Evolutionary conservation across 1,139 yeast genomes (phyloP).

Genomic region (Hansenula anomala): DNA sequence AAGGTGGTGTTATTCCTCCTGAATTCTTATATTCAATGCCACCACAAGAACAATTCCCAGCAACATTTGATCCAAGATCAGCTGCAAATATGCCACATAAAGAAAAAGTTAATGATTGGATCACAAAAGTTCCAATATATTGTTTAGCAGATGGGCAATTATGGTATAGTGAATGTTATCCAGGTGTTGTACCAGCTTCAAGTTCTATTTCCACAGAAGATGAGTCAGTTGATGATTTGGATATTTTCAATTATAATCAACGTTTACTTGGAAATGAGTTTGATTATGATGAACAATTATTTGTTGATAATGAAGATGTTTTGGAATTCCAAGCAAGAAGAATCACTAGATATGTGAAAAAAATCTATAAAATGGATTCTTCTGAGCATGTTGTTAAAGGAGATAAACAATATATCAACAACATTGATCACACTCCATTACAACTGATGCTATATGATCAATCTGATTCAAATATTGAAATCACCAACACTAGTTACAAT

Average conservation of each 20-base stretch:
- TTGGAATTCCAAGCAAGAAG: conserved; percentile 48
- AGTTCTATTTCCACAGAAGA: conserved; percentile 22
- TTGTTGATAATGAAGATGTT: conserved; percentile 33
- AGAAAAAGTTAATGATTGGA: conserved; percentile 64
- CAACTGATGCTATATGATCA: too few species aligned
- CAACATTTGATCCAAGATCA: conserved; percentile 50
- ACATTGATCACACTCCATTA: too few species aligned
- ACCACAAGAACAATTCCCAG: conserved; percentile 28
- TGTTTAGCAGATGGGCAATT: conserved; percentile 15
- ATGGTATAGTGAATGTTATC: conserved; percentile 39
- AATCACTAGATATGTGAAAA: conserved; percentile 41
- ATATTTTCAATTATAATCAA: too few species aligned
- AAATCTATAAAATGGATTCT: conserved; percentile 35
- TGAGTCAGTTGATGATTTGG: conserved; percentile 10
- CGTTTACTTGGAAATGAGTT: background rate
- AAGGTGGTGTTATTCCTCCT: too few species aligned
- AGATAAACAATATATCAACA: background rate
- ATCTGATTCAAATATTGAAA: background rate
- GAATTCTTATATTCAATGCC: background rate
- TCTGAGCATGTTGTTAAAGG: conserved; percentile 22
- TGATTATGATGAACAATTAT: conserved; percentile 8
- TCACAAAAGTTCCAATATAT: conserved; percentile 46
- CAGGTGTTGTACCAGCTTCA: conserved; percentile 34
- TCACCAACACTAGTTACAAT: conserved; percentile 1
- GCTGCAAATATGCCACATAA: conserved; percentile 53